phyloP scores from a whole-genome alignment of 495 filamentous ascomycete species.

The Hypoxylon intermedium region DNA sequence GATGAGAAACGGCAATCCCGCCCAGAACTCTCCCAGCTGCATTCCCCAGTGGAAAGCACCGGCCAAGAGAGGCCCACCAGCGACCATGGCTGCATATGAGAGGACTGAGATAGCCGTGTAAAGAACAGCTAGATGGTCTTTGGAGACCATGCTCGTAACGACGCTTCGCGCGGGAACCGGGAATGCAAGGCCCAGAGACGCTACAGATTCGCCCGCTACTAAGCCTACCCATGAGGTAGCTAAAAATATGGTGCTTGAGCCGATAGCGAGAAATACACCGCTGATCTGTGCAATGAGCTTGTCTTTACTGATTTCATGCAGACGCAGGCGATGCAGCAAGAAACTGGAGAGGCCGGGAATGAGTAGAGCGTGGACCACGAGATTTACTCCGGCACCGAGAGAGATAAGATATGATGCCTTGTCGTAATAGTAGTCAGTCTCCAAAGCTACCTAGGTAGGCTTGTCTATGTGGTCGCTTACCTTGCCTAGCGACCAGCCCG shows the following conservation, averaged over 20 bases:
- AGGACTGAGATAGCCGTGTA: conserved; percentile 64
- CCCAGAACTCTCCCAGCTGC: conserved; percentile 55
- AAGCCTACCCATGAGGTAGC: conserved; percentile 18
- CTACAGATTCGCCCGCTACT: conserved; percentile 25
- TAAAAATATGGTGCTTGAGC: conserved; percentile 43
- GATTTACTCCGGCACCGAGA: conserved; percentile 55
- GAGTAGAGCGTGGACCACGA: conserved; percentile 56
- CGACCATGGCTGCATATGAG: conserved; percentile 56
- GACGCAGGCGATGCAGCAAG: conserved; percentile 40
- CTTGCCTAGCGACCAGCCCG: conserved; percentile 53
- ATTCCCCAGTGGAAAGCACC: conserved; percentile 58
- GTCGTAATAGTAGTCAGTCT: conserved; percentile 10
- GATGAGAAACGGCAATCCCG: conserved; percentile 51
- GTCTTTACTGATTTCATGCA: conserved; percentile 52
- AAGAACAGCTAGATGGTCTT: conserved; percentile 59
- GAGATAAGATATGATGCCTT: conserved; percentile 61
- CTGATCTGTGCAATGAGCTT: conserved; percentile 57
- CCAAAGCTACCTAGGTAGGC: background rate
- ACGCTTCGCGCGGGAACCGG: conserved; percentile 47
- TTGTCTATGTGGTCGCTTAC: background rate
- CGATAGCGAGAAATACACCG: conserved; percentile 53
- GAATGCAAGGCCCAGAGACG: conserved; percentile 26
- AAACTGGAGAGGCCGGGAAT: conserved; percentile 52
- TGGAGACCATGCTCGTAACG: conserved; percentile 59
- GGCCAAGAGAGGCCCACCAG: conserved; percentile 58